These are phyloP conservation scores for Candida maltosa DNA, from an alignment of 805 yeast species.

Conservation along the genomic window DNA sequence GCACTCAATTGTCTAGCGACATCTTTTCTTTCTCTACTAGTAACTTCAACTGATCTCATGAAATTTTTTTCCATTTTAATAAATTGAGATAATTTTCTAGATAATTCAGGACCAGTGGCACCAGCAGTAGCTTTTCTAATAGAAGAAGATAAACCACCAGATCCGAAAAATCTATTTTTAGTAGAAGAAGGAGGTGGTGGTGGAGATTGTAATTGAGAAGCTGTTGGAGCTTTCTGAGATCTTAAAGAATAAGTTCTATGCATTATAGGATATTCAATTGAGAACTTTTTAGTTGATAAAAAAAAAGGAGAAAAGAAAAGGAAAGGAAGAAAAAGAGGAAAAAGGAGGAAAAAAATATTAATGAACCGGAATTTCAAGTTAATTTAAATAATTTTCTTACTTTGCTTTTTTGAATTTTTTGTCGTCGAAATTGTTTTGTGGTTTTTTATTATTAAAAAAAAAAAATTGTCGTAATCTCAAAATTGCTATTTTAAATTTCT, in stretches of 20 bases:
- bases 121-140: conserved; percentile 75
- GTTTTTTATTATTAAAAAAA: too few relatives aligned
- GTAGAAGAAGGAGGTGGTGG: conserved; percentile 95
- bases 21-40: conserved; percentile 74
- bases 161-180: conserved; percentile 87
- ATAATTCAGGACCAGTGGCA: conserved; percentile 73
- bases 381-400: too few relatives aligned
- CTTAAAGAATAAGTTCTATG: conserved; percentile 98
- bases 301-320: neutral
- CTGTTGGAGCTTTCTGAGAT: conserved; percentile 94
- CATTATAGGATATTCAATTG: too few relatives aligned
- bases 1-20: conserved; percentile 78
- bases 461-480: too few relatives aligned
- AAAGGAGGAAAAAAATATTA: neutral
- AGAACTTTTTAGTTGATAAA: neutral
- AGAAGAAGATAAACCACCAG: conserved; percentile 60
- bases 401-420: too few relatives aligned
- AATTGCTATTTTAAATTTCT: too few relatives aligned
- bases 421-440: too few relatives aligned
- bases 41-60: conserved; percentile 72
- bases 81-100: conserved; percentile 68
- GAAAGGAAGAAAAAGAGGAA: conserved; percentile 1
- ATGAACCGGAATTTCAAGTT: neutral
- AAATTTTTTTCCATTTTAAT: conserved; percentile 82
- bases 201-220: conserved; percentile 89